A percentile compares a stretch with the other conserved stretches of the same genome.
phyloP scores from a whole-genome alignment of 495 filamentous ascomycete genomes.

The Rhypophila decipiens region DNA sequence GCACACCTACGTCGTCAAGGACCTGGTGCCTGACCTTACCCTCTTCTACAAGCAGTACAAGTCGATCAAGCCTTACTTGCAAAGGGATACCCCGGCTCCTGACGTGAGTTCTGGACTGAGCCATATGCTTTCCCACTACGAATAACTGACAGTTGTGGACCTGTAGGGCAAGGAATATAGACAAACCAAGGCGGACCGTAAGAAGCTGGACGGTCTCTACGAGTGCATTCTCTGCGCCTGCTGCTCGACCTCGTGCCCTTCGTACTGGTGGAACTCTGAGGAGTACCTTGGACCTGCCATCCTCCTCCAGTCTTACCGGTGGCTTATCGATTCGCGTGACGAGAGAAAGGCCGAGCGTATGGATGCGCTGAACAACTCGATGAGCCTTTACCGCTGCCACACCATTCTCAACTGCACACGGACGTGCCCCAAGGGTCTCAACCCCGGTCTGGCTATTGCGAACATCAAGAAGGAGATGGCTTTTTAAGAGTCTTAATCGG shows the following conservation, averaged over 20 bases:
- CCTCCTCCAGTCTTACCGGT: slow-evolving; percentile 93
- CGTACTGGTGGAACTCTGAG: slow-evolving; percentile 99
- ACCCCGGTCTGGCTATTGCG: slow-evolving; percentile 89
- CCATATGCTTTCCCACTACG: neutral
- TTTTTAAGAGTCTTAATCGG: no score
- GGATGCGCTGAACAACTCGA: slow-evolving; percentile 90
- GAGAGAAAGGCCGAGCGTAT: slow-evolving; percentile 81
- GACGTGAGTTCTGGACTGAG: slow-evolving; percentile 50
- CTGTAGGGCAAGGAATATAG: slow-evolving; percentile 76
- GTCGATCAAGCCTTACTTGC: slow-evolving; percentile 97
- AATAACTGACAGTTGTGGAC: slow-evolving; percentile 14
- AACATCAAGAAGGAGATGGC: slow-evolving; percentile 98
- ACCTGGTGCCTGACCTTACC: slow-evolving; percentile 93
- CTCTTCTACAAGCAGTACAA: slow-evolving; percentile 99
- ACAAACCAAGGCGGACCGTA: slow-evolving; percentile 81
- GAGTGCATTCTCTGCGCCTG: slow-evolving; percentile 99
- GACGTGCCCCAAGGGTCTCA: slow-evolving; percentile 97
- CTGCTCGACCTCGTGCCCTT: slow-evolving; percentile 96
- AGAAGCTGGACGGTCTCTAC: slow-evolving; percentile 96
- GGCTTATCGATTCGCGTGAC: slow-evolving; percentile 89
- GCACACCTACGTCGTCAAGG: slow-evolving; percentile 99
- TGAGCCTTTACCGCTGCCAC: slow-evolving; percentile 98
- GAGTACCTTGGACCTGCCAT: slow-evolving; percentile 97
- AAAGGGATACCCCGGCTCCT: slow-evolving; percentile 68
- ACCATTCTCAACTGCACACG: slow-evolving; percentile 97